Base-by-base conservation (phyloP, 2,329 filamentous ascomycete species). In the Xylariaceae sp. region DNA sequence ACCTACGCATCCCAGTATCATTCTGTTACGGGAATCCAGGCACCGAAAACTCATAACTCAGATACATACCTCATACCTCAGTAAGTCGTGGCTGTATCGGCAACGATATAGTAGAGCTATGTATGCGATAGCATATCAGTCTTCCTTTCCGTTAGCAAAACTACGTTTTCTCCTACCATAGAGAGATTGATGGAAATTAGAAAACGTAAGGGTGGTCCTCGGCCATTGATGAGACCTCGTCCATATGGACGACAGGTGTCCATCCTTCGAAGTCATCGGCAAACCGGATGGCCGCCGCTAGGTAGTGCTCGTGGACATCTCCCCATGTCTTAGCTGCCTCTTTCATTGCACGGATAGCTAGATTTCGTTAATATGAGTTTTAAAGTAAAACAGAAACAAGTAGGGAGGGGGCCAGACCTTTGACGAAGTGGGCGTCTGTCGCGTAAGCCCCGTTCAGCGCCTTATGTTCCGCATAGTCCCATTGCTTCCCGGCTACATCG, bases 341-440 rank as follows among this genome's bases (percentile, higher is more conserved):
- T 72, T 80, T 86, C 78, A 93, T 87, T 1, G 89, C 85, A 49
- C 90, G 83, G 55, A 92, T 76, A 13, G 82, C 88, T 87, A 61
- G 39, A 48, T 1, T 41, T 17, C 3, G 49, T 69, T 57, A 68
- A 64, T 49, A 53, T 55, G 18, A 55, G 55, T 2, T 35, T 9
- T 51, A 48, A 23, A 15, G 56, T 30, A n/a, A 6, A 15, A 45
- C 10, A 45, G 13, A n/a, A 23, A 13, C 23, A 45, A 18, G n/a
- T 54, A 23, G 1, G 30, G 23, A 53, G 37, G 10, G 3, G 13
- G 52, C 65, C 78, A 72, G 75, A 86, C 88, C 85, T 76, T 97
- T 96, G 37, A 97, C 86, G 70, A 86, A 97, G 74, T 96, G 89
- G 15, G 89, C 82, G 75, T 97, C 91, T 1, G 82, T 84, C 8